Evolutionary conservation across 2,329 filamentous ascomycete species (phyloP), one percentile per base, ranked within the genome.

Genomic region (Acarospora socialis): DNA sequence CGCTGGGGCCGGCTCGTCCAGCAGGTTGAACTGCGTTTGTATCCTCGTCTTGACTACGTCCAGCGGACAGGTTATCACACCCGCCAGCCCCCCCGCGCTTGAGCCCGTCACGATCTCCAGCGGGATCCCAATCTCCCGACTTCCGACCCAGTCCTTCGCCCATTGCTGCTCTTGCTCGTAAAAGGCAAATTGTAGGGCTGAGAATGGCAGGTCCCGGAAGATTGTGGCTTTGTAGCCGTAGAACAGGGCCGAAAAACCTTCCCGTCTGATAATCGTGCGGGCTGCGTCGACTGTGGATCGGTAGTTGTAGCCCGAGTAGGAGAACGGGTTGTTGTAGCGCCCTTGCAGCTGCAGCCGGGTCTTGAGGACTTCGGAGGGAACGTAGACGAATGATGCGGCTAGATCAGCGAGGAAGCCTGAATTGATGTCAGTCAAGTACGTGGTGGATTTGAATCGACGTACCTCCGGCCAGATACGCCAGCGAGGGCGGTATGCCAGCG

Each of bases 311-410:
- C 90, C 90, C 0, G 83, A 93, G 28, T 75, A 65, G 61, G 95
- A 95, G 57, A 77, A 80, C 1, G 90, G 86, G 50, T 98, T 98
- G 57, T 95, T 92, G 60, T 84, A 80, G 38, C 82, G 81, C 30
- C 90, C 92, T 55, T 98, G 90, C 4, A 98, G 69, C 52, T 98
- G 90, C 29, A 95, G 64, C n/a, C 90, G 76, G n/a, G 90, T 98
- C 57, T 98, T 98, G 44, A 98, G 68, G 4, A 98, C 90, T 57
- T 98, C 92, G 8, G 87, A 93, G 3, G 90, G 92, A 4, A 98
- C 92, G 51, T 98, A 98, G 37, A 94, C 70, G 38, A 93, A 68
- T 0, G 84, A 93, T 1, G 90, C 87, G 26, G 82, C 87, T 14
- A 94, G 66, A 51, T 98, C 90, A 39, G 87, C 90, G 37, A 94